A percentile compares a stretch with the other conserved stretches of the same genome.
These are phyloP conservation scores for Patellifolia procumbens DNA, from an alignment of 179 eudicot species.

Conservation along the genomic window DNA sequence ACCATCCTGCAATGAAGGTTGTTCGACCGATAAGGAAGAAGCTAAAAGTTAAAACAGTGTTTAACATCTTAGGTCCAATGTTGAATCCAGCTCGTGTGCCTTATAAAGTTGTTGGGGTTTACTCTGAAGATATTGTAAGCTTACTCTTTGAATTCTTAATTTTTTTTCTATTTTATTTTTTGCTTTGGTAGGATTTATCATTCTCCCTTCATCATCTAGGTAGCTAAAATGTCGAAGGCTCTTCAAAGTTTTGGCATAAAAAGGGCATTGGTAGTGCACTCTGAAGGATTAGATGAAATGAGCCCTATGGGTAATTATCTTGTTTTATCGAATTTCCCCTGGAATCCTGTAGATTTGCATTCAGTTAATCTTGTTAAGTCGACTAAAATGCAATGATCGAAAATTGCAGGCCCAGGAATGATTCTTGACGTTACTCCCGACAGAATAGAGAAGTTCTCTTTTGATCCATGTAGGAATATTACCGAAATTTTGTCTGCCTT, in stretches of 20 bases:
- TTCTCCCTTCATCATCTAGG: conserved; percentile 37
- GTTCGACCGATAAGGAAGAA: conserved; percentile 87
- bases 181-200: not conserved
- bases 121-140: conserved; percentile 76
- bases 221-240: conserved; percentile 84
- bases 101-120: conserved; percentile 95
- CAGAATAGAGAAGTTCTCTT: conserved; percentile 70
- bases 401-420: conserved; percentile 71
- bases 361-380: not conserved
- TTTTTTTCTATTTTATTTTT: conserved; percentile 1
- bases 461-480: conserved; percentile 77
- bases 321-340: not conserved
- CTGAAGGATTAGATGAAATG: conserved; percentile 92
- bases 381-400: not conserved
- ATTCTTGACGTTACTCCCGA: conserved; percentile 82
- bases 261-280: conserved; percentile 92
- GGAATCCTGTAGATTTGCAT: not conserved
- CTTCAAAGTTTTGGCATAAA: conserved; percentile 95
- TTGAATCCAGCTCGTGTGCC: conserved; percentile 92
- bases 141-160: not conserved
- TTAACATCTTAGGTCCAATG: conserved; percentile 95
- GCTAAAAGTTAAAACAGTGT: conserved; percentile 86
- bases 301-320: conserved; percentile 74
- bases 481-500: not conserved
- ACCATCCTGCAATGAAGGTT: conserved; percentile 96